Conservation (phyloP, 2,329 filamentous ascomycete genomes). For the Pyricularia grisea region DNA sequence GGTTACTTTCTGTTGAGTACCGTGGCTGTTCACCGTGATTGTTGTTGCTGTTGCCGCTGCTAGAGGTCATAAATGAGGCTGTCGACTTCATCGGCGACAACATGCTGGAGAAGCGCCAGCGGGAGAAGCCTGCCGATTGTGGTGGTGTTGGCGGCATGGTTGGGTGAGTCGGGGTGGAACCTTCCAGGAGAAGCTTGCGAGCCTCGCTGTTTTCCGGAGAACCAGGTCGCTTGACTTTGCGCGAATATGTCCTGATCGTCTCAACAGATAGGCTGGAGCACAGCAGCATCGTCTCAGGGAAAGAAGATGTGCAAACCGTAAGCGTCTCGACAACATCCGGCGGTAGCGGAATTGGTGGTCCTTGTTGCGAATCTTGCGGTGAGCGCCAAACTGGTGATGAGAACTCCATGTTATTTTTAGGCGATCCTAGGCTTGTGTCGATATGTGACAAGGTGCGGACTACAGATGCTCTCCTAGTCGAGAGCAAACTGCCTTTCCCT, state of each 20-base stretch:
- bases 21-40: neutral
- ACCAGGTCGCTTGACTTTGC: conserved; percentile 35
- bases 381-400: neutral
- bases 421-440: neutral
- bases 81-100: conserved; percentile 1
- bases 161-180: neutral
- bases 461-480: neutral
- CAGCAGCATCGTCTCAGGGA: conserved; percentile 50
- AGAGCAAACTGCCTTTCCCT: neutral
- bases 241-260: conserved; percentile 46
- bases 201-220: conserved; percentile 11
- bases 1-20: neutral
- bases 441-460: neutral
- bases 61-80: conserved; percentile 5
- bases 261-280: conserved; percentile 46
- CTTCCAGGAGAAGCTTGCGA: conserved; percentile 7
- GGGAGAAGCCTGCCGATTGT: conserved; percentile 4
- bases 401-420: neutral
- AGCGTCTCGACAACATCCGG: conserved; percentile 45
- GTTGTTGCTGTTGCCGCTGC: conserved; percentile 5
- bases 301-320: conserved; percentile 42
- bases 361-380: neutral
- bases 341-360: conserved; percentile 35
- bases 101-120: conserved; percentile 2
- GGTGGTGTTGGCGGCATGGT: conserved; percentile 20